These are phyloP conservation scores for Pleurotus pulmonarius DNA, from an alignment of 768 basidiomycete species.

Conservation along the genomic window DNA sequence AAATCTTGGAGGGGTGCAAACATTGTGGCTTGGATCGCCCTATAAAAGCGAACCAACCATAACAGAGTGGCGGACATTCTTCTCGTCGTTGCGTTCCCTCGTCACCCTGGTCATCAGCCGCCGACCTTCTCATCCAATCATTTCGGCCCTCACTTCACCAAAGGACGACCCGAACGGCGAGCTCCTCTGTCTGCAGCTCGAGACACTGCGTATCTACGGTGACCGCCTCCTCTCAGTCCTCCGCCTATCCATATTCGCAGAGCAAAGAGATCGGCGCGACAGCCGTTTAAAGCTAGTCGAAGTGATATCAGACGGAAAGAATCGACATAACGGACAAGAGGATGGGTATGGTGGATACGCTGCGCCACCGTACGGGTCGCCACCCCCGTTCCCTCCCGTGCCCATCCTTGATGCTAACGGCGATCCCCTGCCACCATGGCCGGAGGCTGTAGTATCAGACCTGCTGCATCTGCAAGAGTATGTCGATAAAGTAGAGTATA, in stretches of 20 bases:
- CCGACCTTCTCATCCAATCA: not conserved
- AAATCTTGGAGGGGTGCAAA: not conserved
- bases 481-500: constrained; percentile 6
- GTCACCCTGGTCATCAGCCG: constrained; percentile 5
- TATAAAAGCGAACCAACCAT: not conserved
- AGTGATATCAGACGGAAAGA: not conserved
- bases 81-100: constrained; percentile 1
- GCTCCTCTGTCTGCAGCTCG: constrained; percentile 1
- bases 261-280: constrained; percentile 2
- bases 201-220: constrained; percentile 1
- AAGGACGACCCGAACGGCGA: constrained; percentile 3
- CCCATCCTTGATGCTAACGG: not conserved
- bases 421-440: not conserved
- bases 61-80: constrained; percentile 2
- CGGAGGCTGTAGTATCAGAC: constrained; percentile 4
- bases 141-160: not conserved
- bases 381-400: not conserved
- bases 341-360: not conserved
- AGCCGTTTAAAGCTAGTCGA: not conserved
- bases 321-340: not conserved
- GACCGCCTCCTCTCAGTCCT: constrained; percentile 5
- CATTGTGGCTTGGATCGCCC: not conserved
- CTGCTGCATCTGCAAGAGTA: constrained; percentile 4
- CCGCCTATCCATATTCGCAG: constrained; percentile 3
- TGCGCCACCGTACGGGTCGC: not conserved